Evolutionary conservation across 139 green algal species (phyloP).

Genomic region (Coccomyxa sp.): DNA sequence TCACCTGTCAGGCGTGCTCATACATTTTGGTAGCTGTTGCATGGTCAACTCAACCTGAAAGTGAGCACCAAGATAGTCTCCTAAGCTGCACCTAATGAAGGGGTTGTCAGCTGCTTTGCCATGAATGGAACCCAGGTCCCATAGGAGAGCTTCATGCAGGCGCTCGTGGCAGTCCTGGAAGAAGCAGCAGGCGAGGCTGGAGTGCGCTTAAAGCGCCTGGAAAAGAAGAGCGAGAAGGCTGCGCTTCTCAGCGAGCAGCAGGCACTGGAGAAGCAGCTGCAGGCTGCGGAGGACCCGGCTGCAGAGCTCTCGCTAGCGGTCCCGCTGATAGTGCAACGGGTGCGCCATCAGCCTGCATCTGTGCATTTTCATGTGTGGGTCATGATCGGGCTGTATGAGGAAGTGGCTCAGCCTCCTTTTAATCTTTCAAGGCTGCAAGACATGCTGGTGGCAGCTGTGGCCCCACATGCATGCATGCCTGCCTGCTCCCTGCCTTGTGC

Average conservation of each 20-base stretch:
- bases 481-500: background rate
- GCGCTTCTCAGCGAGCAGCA: conserved; percentile 27
- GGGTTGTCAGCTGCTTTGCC: too few species aligned
- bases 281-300: conserved; percentile 41
- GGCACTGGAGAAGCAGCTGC: conserved; percentile 25
- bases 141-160: too few species aligned
- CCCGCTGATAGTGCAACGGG: conserved; percentile 54
- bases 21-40: too few species aligned
- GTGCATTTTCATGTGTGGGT: too few species aligned
- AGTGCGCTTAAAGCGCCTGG: conserved; percentile 53
- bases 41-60: too few species aligned
- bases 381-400: too few species aligned
- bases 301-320: conserved; percentile 61
- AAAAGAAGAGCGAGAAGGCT: conserved; percentile 74
- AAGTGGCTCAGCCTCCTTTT: background rate
- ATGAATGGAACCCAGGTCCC: background rate
- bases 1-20: too few species aligned
- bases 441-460: background rate
- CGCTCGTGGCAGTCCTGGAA: conserved; percentile 31
- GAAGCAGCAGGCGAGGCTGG: conserved; percentile 44
- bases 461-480: background rate
- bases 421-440: background rate
- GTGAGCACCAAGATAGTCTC: too few species aligned
- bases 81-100: too few species aligned
- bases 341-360: too few species aligned